Conservation (phyloP, 2,329 filamentous ascomycete species). For the Colletotrichum cereale region DNA sequence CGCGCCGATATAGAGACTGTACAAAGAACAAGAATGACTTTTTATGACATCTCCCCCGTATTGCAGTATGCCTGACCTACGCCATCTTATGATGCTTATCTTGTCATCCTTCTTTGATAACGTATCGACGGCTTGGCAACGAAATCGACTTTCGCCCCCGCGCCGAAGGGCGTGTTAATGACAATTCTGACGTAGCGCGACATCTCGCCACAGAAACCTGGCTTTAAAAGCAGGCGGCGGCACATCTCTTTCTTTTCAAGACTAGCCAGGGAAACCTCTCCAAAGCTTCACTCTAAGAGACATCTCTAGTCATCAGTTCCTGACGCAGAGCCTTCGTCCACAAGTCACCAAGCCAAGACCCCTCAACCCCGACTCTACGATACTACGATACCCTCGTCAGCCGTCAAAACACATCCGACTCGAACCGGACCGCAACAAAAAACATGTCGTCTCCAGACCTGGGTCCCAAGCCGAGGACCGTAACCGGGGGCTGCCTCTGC, state of each 20-base stretch:
- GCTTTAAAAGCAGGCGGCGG: not conserved
- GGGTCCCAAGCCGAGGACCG: constrained; percentile 47
- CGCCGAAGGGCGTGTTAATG: constrained; percentile 21
- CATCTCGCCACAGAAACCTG: not conserved
- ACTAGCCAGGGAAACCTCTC: rapidly evolving
- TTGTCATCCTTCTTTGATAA: not conserved
- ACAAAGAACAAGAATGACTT: not conserved
- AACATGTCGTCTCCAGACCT: constrained; percentile 11
- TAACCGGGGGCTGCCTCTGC: constrained; percentile 67
- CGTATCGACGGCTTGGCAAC: not conserved
- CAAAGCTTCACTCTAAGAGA: not conserved
- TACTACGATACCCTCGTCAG: not conserved
- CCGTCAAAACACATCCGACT: too few relatives aligned
- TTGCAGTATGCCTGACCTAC: not conserved
- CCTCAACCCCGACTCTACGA: not conserved
- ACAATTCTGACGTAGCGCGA: constrained; percentile 26
- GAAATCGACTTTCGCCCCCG: not conserved
- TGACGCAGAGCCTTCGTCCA: too few relatives aligned
- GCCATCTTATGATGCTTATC: not conserved
- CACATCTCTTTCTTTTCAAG: too few relatives aligned
- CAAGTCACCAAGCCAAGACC: not conserved
- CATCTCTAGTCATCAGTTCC: not conserved
- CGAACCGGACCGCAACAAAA: not conserved
- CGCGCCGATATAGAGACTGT: constrained; percentile 3
- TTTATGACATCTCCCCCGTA: not conserved